These are phyloP conservation scores for Trichoderma hamatum DNA, from an alignment of 2,329 filamentous ascomycete genomes.

Conservation along the genomic window DNA sequence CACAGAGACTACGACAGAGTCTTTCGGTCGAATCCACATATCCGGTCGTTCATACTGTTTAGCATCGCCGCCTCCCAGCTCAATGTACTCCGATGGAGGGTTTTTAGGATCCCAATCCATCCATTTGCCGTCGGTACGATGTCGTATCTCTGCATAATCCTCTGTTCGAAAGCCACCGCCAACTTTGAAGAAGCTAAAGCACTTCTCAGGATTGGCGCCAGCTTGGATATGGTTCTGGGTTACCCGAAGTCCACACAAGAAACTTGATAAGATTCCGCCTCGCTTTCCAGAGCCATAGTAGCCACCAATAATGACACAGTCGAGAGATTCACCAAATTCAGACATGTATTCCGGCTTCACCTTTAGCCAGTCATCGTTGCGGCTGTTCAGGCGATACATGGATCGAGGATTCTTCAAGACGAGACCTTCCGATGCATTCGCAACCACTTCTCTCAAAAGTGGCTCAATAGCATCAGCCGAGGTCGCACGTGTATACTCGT, in stretches of 20 bases:
- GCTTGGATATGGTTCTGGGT: slow-evolving; percentile 67
- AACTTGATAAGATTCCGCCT: slow-evolving; percentile 81
- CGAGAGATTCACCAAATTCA: slow-evolving; percentile 90
- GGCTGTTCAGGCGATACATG: slow-evolving; percentile 81
- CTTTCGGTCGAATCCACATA: slow-evolving; percentile 86
- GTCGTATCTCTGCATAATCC: slow-evolving; percentile 82
- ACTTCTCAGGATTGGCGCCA: slow-evolving; percentile 70
- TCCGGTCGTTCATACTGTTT: slow-evolving; percentile 78
- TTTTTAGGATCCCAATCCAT: slow-evolving; percentile 76
- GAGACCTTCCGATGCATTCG: slow-evolving; percentile 83
- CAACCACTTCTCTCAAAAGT: slow-evolving; percentile 78
- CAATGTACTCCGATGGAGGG: slow-evolving; percentile 77
- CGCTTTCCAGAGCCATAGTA: slow-evolving; percentile 89
- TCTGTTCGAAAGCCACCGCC: slow-evolving; percentile 87
- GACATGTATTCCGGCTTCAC: slow-evolving; percentile 99
- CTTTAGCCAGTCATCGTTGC: slow-evolving; percentile 97
- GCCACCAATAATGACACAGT: slow-evolving; percentile 86
- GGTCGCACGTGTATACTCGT: slow-evolving; percentile 68
- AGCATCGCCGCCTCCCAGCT: slow-evolving; percentile 75
- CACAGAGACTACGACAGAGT: slow-evolving; percentile 84
- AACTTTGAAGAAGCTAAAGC: slow-evolving; percentile 95
- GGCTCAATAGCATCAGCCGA: slow-evolving; percentile 75
- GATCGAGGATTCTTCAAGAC: slow-evolving; percentile 93
- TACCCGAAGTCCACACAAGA: slow-evolving; percentile 83
- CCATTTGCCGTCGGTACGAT: slow-evolving; percentile 92